Conservation (phyloP, 1,284 basidiomycete genomes). For the Boletellus sp. region DNA sequence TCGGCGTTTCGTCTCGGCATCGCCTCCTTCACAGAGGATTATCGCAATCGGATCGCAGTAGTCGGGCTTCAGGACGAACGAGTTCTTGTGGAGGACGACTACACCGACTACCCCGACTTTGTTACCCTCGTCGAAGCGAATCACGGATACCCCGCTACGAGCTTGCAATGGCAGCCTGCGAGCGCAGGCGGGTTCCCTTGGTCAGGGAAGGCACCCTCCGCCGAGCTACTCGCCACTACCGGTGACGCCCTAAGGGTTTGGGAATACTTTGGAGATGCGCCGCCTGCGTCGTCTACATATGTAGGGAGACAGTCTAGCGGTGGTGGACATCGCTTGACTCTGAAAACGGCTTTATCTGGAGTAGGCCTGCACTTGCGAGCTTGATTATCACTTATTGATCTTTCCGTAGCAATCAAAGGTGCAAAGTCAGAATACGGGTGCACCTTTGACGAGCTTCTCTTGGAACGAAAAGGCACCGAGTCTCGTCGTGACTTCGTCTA, state of each 20-base stretch:
- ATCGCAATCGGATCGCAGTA: constrained; percentile 76
- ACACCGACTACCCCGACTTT: constrained; percentile 77
- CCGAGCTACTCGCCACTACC: constrained; percentile 86
- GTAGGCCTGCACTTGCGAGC: constrained; percentile 47
- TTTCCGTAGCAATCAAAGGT: constrained; percentile 76
- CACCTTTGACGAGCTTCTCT: constrained; percentile 91
- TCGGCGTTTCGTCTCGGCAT: constrained; percentile 79
- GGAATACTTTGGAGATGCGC: constrained; percentile 71
- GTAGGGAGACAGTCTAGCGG: constrained; percentile 62
- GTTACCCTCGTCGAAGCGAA: constrained; percentile 73
- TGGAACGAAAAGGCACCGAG: constrained; percentile 91
- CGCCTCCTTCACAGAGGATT: constrained; percentile 77
- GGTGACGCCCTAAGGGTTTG: constrained; percentile 87
- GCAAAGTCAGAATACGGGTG: constrained; percentile 75
- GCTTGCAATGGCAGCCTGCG: constrained; percentile 79
- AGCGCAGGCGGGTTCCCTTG: constrained; percentile 57
- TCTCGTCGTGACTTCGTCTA: constrained; percentile 91
- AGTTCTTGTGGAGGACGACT: constrained; percentile 79
- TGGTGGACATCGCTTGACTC: constrained; percentile 56
- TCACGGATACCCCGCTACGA: constrained; percentile 83
- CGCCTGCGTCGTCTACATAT: constrained; percentile 57
- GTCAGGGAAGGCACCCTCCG: constrained; percentile 55
- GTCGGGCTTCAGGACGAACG: constrained; percentile 81
- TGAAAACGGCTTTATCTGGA: constrained; percentile 76
- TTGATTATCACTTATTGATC: constrained; percentile 11